Conservation (phyloP, 1,139 yeast species). For the Ashbya aceris region DNA sequence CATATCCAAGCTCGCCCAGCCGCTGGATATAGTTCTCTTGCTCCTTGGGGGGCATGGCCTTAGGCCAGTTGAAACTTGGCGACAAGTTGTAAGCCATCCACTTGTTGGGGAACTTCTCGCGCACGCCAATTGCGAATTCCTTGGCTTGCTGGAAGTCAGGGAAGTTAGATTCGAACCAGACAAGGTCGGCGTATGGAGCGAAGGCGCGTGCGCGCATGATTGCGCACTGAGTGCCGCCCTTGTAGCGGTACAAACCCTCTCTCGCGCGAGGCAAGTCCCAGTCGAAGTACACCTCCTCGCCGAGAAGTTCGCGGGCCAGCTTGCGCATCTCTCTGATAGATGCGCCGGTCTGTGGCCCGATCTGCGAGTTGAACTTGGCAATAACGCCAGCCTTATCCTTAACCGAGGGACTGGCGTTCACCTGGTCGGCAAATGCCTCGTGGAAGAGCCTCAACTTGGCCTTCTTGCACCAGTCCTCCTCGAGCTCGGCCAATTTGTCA, state of each 20-base stretch:
- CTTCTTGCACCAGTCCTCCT: constrained; percentile 70
- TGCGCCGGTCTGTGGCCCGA: constrained; percentile 64
- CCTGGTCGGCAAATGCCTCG: constrained; percentile 84
- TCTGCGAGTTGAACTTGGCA: constrained; percentile 55
- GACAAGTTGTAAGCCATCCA: constrained; percentile 96
- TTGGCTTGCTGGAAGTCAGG: constrained; percentile 92
- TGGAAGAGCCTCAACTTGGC: constrained; percentile 86
- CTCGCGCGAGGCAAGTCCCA: constrained; percentile 96
- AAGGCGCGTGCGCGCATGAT: constrained; percentile 94
- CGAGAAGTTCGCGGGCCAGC: constrained; percentile 66
- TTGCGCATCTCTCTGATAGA: constrained; percentile 76
- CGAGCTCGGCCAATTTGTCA: constrained; percentile 59
- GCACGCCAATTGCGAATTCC: constrained; percentile 90
- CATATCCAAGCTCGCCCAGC: constrained; percentile 82
- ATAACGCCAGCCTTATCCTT: constrained; percentile 60
- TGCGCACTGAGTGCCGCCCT: constrained; percentile 96
- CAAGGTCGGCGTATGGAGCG: constrained; percentile 91
- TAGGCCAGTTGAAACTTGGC: constrained; percentile 97
- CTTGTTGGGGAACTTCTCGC: constrained; percentile 71
- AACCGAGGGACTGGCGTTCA: constrained; percentile 46
- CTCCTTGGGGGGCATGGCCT: constrained; percentile 80
- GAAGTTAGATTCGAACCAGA: constrained; percentile 98
- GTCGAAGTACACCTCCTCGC: constrained; percentile 81
- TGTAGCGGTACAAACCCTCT: constrained; percentile 95
- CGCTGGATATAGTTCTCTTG: constrained; percentile 87